Evolutionary conservation across 1,284 basidiomycete genomes (phyloP).

Genomic region (Puccinia novopanici): DNA sequence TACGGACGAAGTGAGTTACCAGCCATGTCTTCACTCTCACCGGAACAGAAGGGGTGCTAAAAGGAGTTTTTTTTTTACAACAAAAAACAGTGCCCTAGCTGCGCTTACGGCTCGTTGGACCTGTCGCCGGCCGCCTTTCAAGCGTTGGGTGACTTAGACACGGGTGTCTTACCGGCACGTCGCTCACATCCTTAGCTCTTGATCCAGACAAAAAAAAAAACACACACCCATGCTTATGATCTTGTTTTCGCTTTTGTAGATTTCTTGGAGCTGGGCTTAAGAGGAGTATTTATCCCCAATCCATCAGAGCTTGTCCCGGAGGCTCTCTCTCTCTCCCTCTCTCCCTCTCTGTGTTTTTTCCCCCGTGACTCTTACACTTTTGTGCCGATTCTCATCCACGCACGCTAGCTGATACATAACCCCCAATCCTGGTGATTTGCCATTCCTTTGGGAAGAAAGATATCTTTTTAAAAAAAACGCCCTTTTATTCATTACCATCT

Average conservation of each 20-base stretch:
- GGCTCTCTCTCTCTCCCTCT: background rate
- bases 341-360: background rate
- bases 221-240: background rate
- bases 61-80: background rate
- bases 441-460: background rate
- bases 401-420: background rate
- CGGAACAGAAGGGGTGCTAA: background rate
- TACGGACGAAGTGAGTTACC: constrained; percentile 37
- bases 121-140: constrained; percentile 43
- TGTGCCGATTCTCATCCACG: too few species aligned
- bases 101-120: constrained; percentile 44
- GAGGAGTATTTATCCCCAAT: background rate
- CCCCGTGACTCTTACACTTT: too few species aligned
- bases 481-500: too few species aligned
- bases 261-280: constrained; percentile 35
- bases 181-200: background rate
- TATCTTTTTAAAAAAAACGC: too few species aligned
- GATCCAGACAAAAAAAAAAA: background rate
- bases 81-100: constrained; percentile 30
- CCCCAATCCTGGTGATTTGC: constrained; percentile 33
- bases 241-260: constrained; percentile 7
- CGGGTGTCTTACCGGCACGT: constrained; percentile 48
- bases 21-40: background rate
- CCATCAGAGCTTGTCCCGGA: background rate
- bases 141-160: constrained; percentile 34